phyloP scores from a whole-genome alignment of 768 basidiomycete genomes.

The Cystofilobasidium macerans region DNA sequence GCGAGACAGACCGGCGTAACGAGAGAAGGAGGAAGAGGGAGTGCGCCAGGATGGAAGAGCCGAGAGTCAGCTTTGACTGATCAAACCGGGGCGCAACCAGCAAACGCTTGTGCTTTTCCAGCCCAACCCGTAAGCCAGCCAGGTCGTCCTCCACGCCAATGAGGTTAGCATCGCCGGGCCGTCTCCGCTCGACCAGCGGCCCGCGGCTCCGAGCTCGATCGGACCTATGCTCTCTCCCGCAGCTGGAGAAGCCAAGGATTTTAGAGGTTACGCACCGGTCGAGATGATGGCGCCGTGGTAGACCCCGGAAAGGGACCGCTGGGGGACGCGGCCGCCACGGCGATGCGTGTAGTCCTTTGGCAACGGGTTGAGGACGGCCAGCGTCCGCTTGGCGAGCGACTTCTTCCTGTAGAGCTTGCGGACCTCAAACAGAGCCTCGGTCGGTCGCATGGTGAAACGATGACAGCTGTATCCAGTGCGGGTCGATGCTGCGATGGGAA shows the following conservation, averaged over 20 bases:
- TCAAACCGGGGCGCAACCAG: no score
- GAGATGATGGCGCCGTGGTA: background rate
- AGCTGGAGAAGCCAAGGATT: background rate
- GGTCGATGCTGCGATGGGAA: no score
- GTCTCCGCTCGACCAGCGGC: no score
- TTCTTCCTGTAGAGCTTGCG: background rate
- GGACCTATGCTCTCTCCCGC: no score
- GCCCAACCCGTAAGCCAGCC: no score
- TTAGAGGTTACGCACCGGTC: background rate
- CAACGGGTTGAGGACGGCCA: background rate
- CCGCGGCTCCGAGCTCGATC: no score
- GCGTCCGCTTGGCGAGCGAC: background rate
- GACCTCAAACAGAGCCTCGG: background rate
- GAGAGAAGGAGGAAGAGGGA: background rate
- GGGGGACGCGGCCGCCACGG: background rate
- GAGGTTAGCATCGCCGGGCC: no score
- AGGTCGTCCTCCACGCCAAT: no score
- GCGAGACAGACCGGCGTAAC: no score
- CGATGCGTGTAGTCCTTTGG: background rate
- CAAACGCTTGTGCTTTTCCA: no score
- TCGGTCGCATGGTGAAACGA: background rate
- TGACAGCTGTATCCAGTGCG: no score
- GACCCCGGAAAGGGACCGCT: background rate
- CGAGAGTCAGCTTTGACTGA: background rate
- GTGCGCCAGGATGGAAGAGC: background rate